Evolutionary conservation across 2,329 filamentous ascomycete genomes (phyloP).

Genomic region (Diplodia seriata): DNA sequence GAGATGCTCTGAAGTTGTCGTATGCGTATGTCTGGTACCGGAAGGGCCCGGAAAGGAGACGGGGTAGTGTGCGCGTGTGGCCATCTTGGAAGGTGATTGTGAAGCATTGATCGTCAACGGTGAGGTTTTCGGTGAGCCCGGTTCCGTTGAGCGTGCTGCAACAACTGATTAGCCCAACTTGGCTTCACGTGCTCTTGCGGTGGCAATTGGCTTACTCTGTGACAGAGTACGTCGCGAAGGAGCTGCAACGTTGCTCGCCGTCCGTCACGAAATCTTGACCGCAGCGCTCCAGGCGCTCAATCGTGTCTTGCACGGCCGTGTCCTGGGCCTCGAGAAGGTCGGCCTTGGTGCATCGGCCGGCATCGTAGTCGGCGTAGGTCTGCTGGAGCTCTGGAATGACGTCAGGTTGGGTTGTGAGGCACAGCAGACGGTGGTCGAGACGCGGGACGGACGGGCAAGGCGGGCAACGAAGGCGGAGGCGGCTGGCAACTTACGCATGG

Average conservation of each 20-base stretch:
- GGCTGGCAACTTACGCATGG: conserved; percentile 31
- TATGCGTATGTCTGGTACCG: conserved; percentile 30
- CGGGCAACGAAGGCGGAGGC: conserved; percentile 11
- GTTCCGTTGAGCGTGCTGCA: conserved; percentile 30
- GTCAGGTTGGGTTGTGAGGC: conserved; percentile 13
- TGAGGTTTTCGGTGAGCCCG: conserved; percentile 20
- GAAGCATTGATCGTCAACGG: conserved; percentile 29
- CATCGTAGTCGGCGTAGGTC: conserved; percentile 30
- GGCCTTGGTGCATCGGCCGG: conserved; percentile 19
- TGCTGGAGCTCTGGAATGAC: conserved; percentile 30
- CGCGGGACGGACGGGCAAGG: neutral
- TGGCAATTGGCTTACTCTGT: conserved; percentile 23
- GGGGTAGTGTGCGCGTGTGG: conserved; percentile 29
- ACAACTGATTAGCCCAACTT: neutral
- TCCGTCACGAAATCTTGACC: conserved; percentile 27
- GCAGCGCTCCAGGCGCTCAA: conserved; percentile 29
- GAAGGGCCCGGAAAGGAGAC: conserved; percentile 28
- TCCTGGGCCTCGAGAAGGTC: conserved; percentile 27
- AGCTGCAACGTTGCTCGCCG: conserved; percentile 30
- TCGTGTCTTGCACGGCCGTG: conserved; percentile 7
- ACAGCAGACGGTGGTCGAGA: conserved; percentile 8
- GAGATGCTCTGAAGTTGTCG: conserved; percentile 21
- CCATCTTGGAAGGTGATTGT: conserved; percentile 31
- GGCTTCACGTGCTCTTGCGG: neutral
- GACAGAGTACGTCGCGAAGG: conserved; percentile 28